phyloP scores from a whole-genome alignment of 139 green algal genomes.

The Zygnema circumcarinatum region DNA sequence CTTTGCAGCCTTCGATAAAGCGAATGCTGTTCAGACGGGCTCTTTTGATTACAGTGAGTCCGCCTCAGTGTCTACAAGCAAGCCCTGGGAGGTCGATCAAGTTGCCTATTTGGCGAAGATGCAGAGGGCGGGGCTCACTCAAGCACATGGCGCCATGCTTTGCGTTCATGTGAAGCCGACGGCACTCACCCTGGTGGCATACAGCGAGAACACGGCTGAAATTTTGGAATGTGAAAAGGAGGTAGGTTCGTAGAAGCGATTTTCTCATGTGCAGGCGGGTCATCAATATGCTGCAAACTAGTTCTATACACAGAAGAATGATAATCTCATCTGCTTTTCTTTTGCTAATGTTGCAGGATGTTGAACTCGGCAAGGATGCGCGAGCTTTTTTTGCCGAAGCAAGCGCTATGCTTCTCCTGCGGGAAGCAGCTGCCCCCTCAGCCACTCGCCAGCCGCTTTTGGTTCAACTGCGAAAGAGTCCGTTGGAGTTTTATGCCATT shows the following conservation, averaged over 20 bases:
- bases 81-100: background rate
- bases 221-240: no score
- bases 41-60: background rate
- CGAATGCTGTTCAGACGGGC: background rate
- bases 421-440: background rate
- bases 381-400: background rate
- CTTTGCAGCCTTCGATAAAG: background rate
- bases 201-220: background rate
- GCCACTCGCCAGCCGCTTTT: background rate
- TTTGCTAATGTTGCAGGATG: no score
- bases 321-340: no score
- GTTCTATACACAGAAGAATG: no score
- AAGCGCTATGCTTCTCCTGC: constrained; percentile 4
- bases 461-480: background rate
- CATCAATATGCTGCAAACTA: no score
- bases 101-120: constrained; percentile 3
- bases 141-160: constrained; percentile 20
- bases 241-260: no score
- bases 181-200: background rate
- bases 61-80: background rate
- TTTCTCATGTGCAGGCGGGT: no score
- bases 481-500: constrained; percentile 29
- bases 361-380: background rate
- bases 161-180: constrained; percentile 5
- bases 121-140: background rate